Base-by-base conservation (phyloP, 2,329 filamentous ascomycete species). In the Venturia nashicola region DNA sequence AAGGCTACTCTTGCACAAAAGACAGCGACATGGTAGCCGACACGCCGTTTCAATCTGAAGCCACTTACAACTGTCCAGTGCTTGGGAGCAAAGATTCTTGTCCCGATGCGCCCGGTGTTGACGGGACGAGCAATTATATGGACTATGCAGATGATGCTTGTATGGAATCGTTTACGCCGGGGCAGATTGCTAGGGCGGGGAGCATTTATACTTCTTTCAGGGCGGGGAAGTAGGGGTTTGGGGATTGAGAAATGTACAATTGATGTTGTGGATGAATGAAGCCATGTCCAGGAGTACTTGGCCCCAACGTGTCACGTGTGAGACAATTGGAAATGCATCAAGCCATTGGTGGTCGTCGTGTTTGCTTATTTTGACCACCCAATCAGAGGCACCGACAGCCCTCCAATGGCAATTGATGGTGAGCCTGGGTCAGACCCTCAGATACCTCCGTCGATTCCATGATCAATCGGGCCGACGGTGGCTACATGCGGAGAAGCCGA, bases 41-140 rank as follows among this genome's bases (percentile, higher is more conserved):
- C 65, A 80, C 78, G 12, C 74, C 77, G 0, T 66, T 68, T 65
- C 73, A 80, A 71, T 70, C 64, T 48, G 69, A 70, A 60, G 74
- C 73, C n/a, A 85, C 82, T n/a, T 77, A 79, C 66, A 81, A 81
- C 1, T 86, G 83, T 70, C 83, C 82, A 0, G 68, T 67, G 0
- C 69, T 69, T 39, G 76, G 76, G n/a, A 70, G 68, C 2, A 83
- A 83, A 72, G 76, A 80, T 68, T 80, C 75, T 20, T 85, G 82
- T 68, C 79, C 79, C 0, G 69, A 67, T n/a, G 20, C 27, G 42
- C 36, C 36, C 20, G 44, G 63, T 5, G 36, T 65, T 4, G 64
- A 65, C 55, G 20, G 46, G 7, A 40, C 61, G 20, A 44, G 61
- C 54, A 65, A 65, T 46, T 40, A 42, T 36, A 65, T 65, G 64